These are phyloP conservation scores for Chenopodium berlandieri DNA, from an alignment of 148 eudicot genomes.

Conservation along the genomic window DNA sequence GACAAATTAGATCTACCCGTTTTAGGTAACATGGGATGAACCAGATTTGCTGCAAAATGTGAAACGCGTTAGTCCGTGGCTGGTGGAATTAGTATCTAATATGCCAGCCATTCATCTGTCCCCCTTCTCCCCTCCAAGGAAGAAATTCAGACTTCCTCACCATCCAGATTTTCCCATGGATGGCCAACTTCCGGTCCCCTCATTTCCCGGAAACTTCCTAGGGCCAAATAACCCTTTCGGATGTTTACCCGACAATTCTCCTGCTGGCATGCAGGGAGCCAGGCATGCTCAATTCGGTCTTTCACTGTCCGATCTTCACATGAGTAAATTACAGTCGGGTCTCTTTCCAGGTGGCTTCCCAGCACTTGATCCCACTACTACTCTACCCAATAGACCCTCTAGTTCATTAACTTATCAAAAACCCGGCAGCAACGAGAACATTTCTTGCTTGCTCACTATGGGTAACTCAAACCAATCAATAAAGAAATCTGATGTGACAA, in stretches of 20 bases:
- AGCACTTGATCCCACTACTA: conserved; percentile 34
- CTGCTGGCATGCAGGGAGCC: conserved; percentile 99
- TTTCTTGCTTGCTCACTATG: conserved; percentile 77
- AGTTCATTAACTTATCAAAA: conserved; percentile 36
- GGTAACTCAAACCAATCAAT: conserved; percentile 49
- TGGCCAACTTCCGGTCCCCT: conserved; percentile 56
- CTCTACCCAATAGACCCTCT: conserved; percentile 34
- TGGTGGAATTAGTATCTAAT: conserved; percentile 83
- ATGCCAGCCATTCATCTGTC: conserved; percentile 83
- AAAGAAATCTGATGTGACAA: conserved; percentile 37
- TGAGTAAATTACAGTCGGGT: conserved; percentile 55
- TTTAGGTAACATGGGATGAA: conserved; percentile 93
- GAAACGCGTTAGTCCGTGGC: conserved; percentile 93
- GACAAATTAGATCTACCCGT: neutral
- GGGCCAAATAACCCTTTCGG: conserved; percentile 51
- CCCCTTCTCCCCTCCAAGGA: conserved; percentile 84
- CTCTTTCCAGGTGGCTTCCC: conserved; percentile 54
- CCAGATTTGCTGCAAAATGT: conserved; percentile 97
- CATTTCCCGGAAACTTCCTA: conserved; percentile 49
- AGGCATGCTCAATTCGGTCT: conserved; percentile 92
- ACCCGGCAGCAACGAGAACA: conserved; percentile 42
- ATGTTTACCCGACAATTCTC: conserved; percentile 56
- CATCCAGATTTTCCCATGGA: conserved; percentile 67
- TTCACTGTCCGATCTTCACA: conserved; percentile 64
- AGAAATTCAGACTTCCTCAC: conserved; percentile 66